Base-by-base conservation (phyloP, 176 grass and related monocot genomes). In the Cymbopogon citratus region DNA sequence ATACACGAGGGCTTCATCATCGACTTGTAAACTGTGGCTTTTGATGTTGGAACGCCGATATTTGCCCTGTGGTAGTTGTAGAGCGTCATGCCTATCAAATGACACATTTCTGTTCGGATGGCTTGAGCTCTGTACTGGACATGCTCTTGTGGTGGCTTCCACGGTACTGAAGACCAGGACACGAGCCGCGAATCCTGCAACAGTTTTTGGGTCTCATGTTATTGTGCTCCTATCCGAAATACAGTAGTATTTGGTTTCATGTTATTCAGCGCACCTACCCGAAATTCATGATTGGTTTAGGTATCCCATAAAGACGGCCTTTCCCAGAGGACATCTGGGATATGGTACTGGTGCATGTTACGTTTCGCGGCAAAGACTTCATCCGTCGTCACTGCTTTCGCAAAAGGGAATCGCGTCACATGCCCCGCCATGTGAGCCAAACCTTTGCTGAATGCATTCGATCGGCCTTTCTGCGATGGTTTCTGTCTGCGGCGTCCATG, bases 361-460 rank as follows among this genome's bases (percentile, higher is more conserved):
- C 26, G 66, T 45, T 45, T 60, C 25, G n/a, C n/a, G 12, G n/a
- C 23, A 10, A 15, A 44, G 65, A 35, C 1, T 33, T 1, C 13
- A 10, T 33, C 56, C 46, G 44, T 80, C 13, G 38, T 68, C 48
- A 21, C 61, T 35, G 77, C 19, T 66, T 52, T 26, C 54, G 70
- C 63, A 18, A 12, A 26, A 69, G 16, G 76, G 87, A 33, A 85
- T 85, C 33, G 40, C 33, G 21, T 75, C 76, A 76, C 87, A 63
- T 76, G 70, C 62, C 33, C n/a, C 15, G 7, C 76, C 87, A 84
- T 84, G 87, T 75, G 81, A 79, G 14, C 26, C 43, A 29, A 14
- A 2, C 2, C 5, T 5, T 23, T 19, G 24, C 16, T 77, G 36
- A 27, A 31, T 59, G 13, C 27, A 14, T 39, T 6, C 24, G 44